Conservation (phyloP, 352 stramenopile genomes). For the Globisporangium viniferum region DNA sequence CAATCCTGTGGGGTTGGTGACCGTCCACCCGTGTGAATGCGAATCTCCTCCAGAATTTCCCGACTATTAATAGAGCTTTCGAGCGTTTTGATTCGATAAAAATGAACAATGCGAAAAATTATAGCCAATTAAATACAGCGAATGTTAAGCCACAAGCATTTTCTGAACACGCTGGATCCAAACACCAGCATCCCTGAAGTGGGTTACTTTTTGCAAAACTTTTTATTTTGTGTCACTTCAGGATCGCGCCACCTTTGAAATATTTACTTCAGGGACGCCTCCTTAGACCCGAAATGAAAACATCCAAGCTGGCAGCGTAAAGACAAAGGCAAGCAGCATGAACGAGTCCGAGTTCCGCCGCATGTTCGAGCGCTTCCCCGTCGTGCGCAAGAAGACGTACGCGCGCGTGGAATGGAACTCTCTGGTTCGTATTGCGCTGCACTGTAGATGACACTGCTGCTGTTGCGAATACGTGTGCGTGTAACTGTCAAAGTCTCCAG, state of each 20-base stretch:
- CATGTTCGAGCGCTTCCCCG: slow-evolving; percentile 66
- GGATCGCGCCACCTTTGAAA: neutral
- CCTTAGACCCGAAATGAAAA: neutral
- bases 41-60: neutral
- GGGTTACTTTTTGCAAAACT: neutral
- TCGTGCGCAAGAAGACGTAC: slow-evolving; percentile 79
- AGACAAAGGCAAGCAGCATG: slow-evolving; percentile 37
- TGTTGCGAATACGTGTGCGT: neutral
- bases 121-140: neutral
- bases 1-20: neutral
- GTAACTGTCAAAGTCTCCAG: neutral
- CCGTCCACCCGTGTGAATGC: slow-evolving; percentile 5
- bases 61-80: neutral
- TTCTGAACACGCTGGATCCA: neutral
- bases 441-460: neutral
- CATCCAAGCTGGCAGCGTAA: neutral
- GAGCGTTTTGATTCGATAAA: neutral
- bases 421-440: slow-evolving; percentile 33
- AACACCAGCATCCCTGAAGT: neutral
- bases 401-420: slow-evolving; percentile 79
- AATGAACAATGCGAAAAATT: neutral
- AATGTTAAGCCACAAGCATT: slow-evolving; percentile 1
- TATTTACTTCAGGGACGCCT: slow-evolving; percentile 1
- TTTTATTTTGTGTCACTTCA: neutral
- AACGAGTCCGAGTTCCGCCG: slow-evolving; percentile 69